Evolutionary conservation across 2,329 filamentous ascomycete genomes (phyloP), one percentile per base, ranked within the genome.

Genomic region (Neophaeococcomyces mojaviensis): DNA sequence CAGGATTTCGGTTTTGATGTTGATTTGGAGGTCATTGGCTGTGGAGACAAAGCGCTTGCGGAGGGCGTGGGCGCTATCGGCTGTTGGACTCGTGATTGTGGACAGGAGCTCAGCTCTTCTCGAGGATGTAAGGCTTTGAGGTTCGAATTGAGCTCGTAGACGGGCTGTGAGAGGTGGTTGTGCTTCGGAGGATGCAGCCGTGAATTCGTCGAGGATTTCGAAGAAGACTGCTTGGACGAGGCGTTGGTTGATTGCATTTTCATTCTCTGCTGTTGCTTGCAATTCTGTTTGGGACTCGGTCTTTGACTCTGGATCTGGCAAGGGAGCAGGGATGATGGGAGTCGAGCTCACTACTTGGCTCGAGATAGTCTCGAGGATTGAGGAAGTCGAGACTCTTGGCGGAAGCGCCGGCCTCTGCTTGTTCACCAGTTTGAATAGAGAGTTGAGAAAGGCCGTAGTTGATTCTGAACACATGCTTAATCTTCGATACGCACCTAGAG

Each of bases 211-310:
- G 6, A 81, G 59, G 9, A 81, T 59, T 53, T 82, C 78, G 2
- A 80, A 74, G 10, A 81, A 59, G 48, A 81, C 80, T 15, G 79
- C 78, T 51, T 82, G 78, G n/a, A 81, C 57, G 2, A 82, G 68
- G 40, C 71, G 72, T 32, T 65, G 67, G 41, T 74, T 71, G 54
- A 82, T 64, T 1, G 63, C 67, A 0, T 63, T 60, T 54, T 83
- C 79, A 26, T 46, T 33, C 7, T 5, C 15, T 18, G 43, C n/a
- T 5, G 28, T 15, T 35, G 71, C 69, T 9, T 61, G 58, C 6
- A 66, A 68, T 5, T 68, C 65, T n/a, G 59, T 59, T 46, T 74
- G 68, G 1, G 71, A 74, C 47, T 63, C 59, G 7, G 59, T 58
- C 49, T 75, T 69, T 0, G 71, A 75, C 60, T 82, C 79, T 1